A percentile compares a stretch with the other conserved stretches of the same genome.
These are phyloP conservation scores for Colletotrichum cuscutae DNA, from an alignment of 2,329 filamentous ascomycete species.

Conservation along the genomic window DNA sequence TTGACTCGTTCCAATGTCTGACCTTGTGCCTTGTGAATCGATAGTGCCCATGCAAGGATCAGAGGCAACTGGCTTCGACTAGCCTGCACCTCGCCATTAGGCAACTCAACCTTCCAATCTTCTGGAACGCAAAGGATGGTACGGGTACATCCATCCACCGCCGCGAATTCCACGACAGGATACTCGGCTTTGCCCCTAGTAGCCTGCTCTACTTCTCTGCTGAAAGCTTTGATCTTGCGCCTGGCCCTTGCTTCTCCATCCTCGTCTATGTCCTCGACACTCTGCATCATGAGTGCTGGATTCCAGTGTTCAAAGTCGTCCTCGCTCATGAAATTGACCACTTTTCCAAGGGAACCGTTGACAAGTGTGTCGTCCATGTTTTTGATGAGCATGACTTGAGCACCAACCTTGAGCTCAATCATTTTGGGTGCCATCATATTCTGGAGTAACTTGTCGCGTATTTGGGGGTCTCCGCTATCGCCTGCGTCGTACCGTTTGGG, in stretches of 20 bases:
- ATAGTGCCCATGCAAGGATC: constrained; percentile 95
- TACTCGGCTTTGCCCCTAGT: constrained; percentile 61
- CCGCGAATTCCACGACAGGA: constrained; percentile 86
- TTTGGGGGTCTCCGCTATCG: constrained; percentile 78
- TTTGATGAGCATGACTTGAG: constrained; percentile 99
- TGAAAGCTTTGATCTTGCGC: constrained; percentile 67
- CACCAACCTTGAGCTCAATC: constrained; percentile 86
- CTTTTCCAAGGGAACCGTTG: constrained; percentile 91
- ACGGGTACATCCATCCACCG: constrained; percentile 80
- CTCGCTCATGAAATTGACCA: constrained; percentile 78
- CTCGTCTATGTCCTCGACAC: constrained; percentile 45
- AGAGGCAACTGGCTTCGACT: constrained; percentile 85
- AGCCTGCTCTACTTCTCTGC: constrained; percentile 54
- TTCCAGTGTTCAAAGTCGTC: constrained; percentile 48
- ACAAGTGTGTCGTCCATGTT: constrained; percentile 95
- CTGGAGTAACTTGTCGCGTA: constrained; percentile 80
- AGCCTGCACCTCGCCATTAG: constrained; percentile 92
- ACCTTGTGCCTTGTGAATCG: constrained; percentile 97
- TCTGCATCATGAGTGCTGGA: constrained; percentile 52
- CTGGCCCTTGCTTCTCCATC: constrained; percentile 56
- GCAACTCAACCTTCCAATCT: constrained; percentile 97
- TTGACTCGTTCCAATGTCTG: constrained; percentile 95
- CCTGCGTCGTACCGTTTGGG: constrained; percentile 75
- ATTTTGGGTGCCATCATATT: constrained; percentile 93
- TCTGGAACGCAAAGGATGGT: constrained; percentile 86